These are phyloP conservation scores for Penicillium sp. DNA, from an alignment of 2,329 filamentous ascomycete genomes.

Conservation along the genomic window DNA sequence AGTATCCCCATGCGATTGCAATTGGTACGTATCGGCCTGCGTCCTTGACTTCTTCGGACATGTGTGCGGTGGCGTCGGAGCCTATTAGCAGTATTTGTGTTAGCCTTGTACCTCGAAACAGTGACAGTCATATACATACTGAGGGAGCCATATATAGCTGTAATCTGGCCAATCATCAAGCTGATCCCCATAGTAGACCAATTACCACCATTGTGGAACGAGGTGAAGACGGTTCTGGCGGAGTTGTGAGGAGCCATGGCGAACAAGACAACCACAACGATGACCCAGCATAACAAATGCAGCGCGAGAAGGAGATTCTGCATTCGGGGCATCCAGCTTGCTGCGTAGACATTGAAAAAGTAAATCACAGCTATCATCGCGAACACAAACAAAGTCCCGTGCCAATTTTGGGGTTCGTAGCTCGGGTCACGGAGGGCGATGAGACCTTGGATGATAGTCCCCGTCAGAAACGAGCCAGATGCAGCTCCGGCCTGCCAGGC, in stretches of 20 bases:
- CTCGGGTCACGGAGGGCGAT: slow-evolving; percentile 43
- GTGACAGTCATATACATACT: slow-evolving; percentile 13
- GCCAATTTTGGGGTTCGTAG: slow-evolving; percentile 46
- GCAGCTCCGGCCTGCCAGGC: slow-evolving; percentile 52
- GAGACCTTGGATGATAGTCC: slow-evolving; percentile 48
- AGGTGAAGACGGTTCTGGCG: slow-evolving; percentile 33
- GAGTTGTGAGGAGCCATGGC: slow-evolving; percentile 32
- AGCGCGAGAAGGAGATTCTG: slow-evolving; percentile 40
- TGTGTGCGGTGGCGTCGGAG: slow-evolving; percentile 33
- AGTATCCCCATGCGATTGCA: slow-evolving; percentile 46
- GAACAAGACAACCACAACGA: slow-evolving; percentile 32
- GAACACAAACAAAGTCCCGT: slow-evolving; percentile 50
- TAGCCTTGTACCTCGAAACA: neutral
- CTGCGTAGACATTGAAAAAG: slow-evolving; percentile 41
- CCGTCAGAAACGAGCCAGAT: slow-evolving; percentile 48
- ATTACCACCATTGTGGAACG: slow-evolving; percentile 39
- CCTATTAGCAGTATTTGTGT: slow-evolving; percentile 17
- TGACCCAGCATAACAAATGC: slow-evolving; percentile 39
- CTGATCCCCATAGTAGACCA: slow-evolving; percentile 38
- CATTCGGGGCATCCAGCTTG: slow-evolving; percentile 34
- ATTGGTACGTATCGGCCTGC: slow-evolving; percentile 46
- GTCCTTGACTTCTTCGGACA: slow-evolving; percentile 51
- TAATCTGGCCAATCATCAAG: slow-evolving; percentile 39
- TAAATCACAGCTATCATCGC: slow-evolving; percentile 45
- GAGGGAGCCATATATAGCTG: slow-evolving; percentile 30